Evolutionary conservation across 345 rosid genomes (phyloP).

Genomic region (Arabis alpina): DNA sequence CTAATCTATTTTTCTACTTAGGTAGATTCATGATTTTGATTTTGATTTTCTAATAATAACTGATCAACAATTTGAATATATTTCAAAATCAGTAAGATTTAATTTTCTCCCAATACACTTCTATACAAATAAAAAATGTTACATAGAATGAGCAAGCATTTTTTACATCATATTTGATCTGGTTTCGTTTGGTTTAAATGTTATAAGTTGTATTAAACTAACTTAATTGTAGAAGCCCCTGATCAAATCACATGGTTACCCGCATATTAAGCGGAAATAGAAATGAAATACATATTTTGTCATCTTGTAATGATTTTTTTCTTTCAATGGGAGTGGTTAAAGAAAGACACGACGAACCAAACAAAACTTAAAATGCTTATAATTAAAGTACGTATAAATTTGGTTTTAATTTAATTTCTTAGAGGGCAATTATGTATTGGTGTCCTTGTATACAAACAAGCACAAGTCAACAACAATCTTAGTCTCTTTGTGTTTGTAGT

Average conservation of each 20-base stretch:
- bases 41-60: background rate
- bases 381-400: conserved; percentile 22
- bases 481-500: conserved; percentile 44
- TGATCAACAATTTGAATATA: background rate
- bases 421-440: conserved; percentile 39
- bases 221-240: conserved; percentile 17
- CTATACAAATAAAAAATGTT: background rate
- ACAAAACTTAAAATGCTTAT: conserved; percentile 38
- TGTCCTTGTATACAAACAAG: conserved; percentile 40
- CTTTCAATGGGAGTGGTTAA: conserved; percentile 48
- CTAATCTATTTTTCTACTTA: background rate
- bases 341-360: conserved; percentile 35
- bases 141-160: background rate
- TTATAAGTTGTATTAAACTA: background rate
- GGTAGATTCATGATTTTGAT: conserved; percentile 18
- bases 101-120: background rate
- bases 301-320: conserved; percentile 31
- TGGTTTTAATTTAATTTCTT: conserved; percentile 13
- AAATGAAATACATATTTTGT: conserved; percentile 37
- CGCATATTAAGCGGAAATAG: conserved; percentile 40
- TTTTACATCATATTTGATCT: background rate
- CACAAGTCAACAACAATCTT: conserved; percentile 41
- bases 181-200: conserved; percentile 9
- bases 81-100: background rate
- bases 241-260: conserved; percentile 42